Evolutionary conservation across 164 flowering plant species (phyloP), one percentile per base, ranked within the genome.

Genomic region (Kalanchoe fedtschenkoi): DNA sequence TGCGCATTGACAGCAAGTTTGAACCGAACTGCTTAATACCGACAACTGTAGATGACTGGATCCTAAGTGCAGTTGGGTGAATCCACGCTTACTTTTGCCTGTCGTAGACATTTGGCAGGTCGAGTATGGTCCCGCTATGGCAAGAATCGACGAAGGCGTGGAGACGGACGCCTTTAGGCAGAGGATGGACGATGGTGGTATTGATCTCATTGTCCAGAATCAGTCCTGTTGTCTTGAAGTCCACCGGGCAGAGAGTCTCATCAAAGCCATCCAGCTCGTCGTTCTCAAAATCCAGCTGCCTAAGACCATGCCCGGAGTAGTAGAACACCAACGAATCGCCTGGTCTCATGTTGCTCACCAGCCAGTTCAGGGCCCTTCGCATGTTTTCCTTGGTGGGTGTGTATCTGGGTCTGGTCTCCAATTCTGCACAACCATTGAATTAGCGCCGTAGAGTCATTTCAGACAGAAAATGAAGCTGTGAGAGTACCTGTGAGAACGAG

Each of bases 71-170:
- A 51, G 28, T 22, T 53, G 17, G n/a, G 15, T 53, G 29, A 15
- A 1, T 24, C 17, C 21, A 17, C 4, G 62, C 79, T 67, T 58
- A 82, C 86, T 11, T 37, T n/a, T 62, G 21, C 34, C 11, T 53
- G 56, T 61, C 53, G 62, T 69, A 82, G 0, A 78, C 68, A 39
- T 65, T 41, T 2, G 47, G 35, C 0, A 82, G 72, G 58, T 82
- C 87, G 5, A 82, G 80, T 37, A 80, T 58, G 3, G 87, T 82
- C 59, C 87, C 87, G 56, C 87, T 82, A 33, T 76, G 78, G 39
- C 87, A 82, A 51, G 83, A 64, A 66, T 82, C 87, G 10, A 82
- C 61, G 10, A 82, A 72, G 34, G 87, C 83, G 61, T 82, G 84
- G 42, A 82, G 87, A 4, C 29, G 78, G 32, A 75, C 87, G 17